A percentile compares a stretch with the other conserved stretches of the same genome.
Conservation (phyloP, 2,329 filamentous ascomycete species). For the Colletotrichum sp. region DNA sequence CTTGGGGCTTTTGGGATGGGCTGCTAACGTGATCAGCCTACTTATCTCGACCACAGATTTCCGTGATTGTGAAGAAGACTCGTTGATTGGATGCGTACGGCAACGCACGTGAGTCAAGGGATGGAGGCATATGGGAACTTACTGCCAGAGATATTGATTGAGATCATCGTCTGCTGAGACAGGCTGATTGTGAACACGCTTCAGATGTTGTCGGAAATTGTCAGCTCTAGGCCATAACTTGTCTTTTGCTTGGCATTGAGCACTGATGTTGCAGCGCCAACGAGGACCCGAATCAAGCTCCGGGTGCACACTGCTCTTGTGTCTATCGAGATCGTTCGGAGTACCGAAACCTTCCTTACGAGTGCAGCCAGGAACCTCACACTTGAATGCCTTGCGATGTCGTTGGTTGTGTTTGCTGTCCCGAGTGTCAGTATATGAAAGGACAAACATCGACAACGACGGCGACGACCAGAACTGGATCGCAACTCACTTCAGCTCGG, state of each 20-base stretch:
- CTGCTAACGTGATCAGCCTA: background rate
- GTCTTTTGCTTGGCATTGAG: slow-evolving; percentile 58
- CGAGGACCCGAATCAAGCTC: slow-evolving; percentile 51
- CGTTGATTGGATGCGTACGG: background rate
- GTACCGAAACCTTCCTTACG: slow-evolving; percentile 76
- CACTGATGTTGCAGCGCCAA: slow-evolving; percentile 63
- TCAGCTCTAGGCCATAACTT: slow-evolving; percentile 84
- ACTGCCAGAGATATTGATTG: slow-evolving; percentile 36
- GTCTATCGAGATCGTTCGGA: slow-evolving; percentile 80
- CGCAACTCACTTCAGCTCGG: slow-evolving; percentile 57
- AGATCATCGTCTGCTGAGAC: slow-evolving; percentile 44
- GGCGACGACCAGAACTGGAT: background rate
- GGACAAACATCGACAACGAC: background rate
- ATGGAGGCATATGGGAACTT: background rate
- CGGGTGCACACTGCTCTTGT: slow-evolving; percentile 74
- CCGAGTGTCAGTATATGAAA: slow-evolving; percentile 24
- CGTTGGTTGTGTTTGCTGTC: slow-evolving; percentile 75
- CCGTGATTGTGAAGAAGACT: background rate
- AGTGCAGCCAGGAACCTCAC: slow-evolving; percentile 60
- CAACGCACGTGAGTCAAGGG: background rate
- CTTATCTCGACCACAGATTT: background rate
- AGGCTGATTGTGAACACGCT: slow-evolving; percentile 63
- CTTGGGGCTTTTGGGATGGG: background rate
- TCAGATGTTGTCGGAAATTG: slow-evolving; percentile 84
- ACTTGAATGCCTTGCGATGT: slow-evolving; percentile 72